Conservation (phyloP, 306 rosid genomes). For the Rosa rugosa region DNA sequence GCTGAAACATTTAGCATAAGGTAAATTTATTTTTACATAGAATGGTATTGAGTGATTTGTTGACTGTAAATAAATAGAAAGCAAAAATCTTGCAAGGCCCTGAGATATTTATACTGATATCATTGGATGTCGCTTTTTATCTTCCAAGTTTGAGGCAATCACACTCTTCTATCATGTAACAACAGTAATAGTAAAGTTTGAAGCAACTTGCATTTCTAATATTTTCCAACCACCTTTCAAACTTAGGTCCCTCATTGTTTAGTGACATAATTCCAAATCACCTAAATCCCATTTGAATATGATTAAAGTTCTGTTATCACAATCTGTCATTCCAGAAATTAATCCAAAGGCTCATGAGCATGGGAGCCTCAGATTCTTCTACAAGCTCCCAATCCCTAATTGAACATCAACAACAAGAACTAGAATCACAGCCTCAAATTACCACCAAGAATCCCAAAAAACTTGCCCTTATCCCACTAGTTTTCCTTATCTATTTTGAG, state of each 20-base stretch:
- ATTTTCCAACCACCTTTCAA: not conserved
- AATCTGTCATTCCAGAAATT: not conserved
- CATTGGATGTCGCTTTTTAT: not conserved
- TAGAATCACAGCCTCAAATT: not conserved
- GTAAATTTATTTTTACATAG: not conserved
- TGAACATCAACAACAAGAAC: not conserved
- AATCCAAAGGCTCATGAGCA: not conserved
- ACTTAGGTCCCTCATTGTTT: not conserved
- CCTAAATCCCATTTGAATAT: not conserved
- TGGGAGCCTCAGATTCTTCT: not conserved
- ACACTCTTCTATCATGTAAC: not conserved
- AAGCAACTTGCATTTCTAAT: not conserved
- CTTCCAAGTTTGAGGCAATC: not conserved
- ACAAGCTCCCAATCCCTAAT: constrained; percentile 11
- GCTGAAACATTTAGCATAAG: not conserved
- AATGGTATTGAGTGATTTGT: not conserved
- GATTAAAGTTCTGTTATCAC: not conserved
- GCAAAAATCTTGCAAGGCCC: not conserved
- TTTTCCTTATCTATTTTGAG: constrained; percentile 49
- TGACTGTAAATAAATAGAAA: not conserved
- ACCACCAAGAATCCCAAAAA: constrained; percentile 26
- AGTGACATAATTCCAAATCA: not conserved
- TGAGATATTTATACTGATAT: not conserved
- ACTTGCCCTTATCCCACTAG: constrained; percentile 34
- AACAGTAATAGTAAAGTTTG: not conserved